Base-by-base conservation (phyloP, 2,329 filamentous ascomycete species). In the Hypoxylon sp. region DNA sequence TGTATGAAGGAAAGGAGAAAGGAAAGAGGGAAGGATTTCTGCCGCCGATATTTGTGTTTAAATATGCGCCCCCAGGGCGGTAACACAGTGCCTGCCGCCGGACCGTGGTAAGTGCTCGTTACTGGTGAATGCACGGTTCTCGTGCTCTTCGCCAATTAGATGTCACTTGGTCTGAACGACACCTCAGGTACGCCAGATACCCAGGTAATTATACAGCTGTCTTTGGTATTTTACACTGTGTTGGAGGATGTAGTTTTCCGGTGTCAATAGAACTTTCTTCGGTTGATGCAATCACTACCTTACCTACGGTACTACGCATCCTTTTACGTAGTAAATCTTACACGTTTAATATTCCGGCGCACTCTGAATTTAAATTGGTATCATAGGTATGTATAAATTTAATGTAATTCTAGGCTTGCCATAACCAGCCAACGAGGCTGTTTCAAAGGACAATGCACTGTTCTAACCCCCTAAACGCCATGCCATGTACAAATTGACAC, bases 381-480 rank as follows among this genome's bases (percentile, higher is more conserved):
- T 44, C 17, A 7, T 21, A 27, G 24, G 24, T 44, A n/a, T 44
- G 17, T 44, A 21, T 19, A 17, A 21, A 44, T 44, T 17, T 21
- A 15, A 24, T 29, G 13, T 21, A 10, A 21, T 24, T 55, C 6
- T 5, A 51, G 46, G 48, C 15, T 29, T 19, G 19, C 37, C 35
- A 55, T 47, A 15, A 19, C 24, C 4, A 19, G 17, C 54, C 37
- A 19, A 46, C n/a, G 8, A 35, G 31, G 10, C 27, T 19, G 35
- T 42, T 37, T 32, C 11, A 52, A 39, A 37, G 54, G 32, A 29
- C n/a, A 13, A 29, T 58, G 54, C 54, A 47, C 48, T 42, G 51
- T 46, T 32, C 44, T 15, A 39, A 46, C 11, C 39, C 64, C 72
- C 63, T 13, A 15, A 71, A 76, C 75, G 74, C 76, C 76, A 35